These are phyloP conservation scores for Erucastrum elatum DNA, from an alignment of 345 rosid genomes.

Conservation along the genomic window DNA sequence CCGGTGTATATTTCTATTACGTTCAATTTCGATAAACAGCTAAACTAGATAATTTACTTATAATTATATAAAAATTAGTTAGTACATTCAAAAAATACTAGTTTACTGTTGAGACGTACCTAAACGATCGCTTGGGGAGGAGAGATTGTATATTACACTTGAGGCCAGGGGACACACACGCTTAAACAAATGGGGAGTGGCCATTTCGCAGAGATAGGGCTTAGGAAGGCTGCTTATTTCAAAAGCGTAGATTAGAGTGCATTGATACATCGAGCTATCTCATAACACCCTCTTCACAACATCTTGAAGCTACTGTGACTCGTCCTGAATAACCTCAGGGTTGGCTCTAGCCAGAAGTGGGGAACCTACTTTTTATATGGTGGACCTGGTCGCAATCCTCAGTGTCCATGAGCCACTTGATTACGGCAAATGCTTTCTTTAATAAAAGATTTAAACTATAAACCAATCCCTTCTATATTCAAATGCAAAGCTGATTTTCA, in stretches of 20 bases:
- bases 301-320: conserved; percentile 25
- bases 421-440: background rate
- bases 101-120: too few species aligned
- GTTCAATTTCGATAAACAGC: too few species aligned
- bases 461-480: background rate
- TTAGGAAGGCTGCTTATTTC: conserved; percentile 54
- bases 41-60: too few species aligned
- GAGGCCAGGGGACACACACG: conserved; percentile 45
- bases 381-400: conserved; percentile 56
- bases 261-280: background rate
- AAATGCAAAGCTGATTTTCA: background rate
- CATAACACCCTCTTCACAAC: conserved; percentile 33
- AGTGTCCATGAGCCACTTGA: background rate
- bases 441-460: background rate
- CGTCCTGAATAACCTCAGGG: conserved; percentile 15
- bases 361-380: conserved; percentile 61
- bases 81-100: too few species aligned
- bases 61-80: too few species aligned
- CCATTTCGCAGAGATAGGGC: conserved; percentile 54
- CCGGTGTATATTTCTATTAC: too few species aligned
- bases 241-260: conserved; percentile 40
- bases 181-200: conserved; percentile 67
- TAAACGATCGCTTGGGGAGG: conserved; percentile 58
- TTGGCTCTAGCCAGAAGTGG: conserved; percentile 42
- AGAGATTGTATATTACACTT: conserved; percentile 49